phyloP scores from a whole-genome alignment of 1,284 basidiomycete species.

The Leccinum cinnamomeum region DNA sequence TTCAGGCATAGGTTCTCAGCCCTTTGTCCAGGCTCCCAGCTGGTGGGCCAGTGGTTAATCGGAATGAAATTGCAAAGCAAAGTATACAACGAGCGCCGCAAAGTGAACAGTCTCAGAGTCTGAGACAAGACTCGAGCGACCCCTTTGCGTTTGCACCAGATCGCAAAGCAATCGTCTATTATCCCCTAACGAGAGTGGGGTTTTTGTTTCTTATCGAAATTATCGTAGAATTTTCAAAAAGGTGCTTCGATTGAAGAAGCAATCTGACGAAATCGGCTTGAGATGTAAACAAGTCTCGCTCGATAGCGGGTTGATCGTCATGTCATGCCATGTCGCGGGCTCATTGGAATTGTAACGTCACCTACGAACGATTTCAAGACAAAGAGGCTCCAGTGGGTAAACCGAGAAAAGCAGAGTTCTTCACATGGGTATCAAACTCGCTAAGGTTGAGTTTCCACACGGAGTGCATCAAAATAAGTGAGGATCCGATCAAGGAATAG shows the following conservation, averaged over 20 bases:
- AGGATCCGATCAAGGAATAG: conserved; percentile 83
- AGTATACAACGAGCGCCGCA: conserved; percentile 58
- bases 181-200: conserved; percentile 53
- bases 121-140: conserved; percentile 91
- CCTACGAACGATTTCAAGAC: conserved; percentile 84
- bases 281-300: conserved; percentile 47
- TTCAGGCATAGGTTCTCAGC: not conserved
- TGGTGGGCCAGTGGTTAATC: too few relatives aligned
- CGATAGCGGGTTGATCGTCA: conserved; percentile 1
- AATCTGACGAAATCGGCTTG: conserved; percentile 74
- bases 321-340: conserved; percentile 35
- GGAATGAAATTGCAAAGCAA: conserved; percentile 35
- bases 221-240: conserved; percentile 50
- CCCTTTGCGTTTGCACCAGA: conserved; percentile 74
- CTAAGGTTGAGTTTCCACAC: conserved; percentile 59
- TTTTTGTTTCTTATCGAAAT: too few relatives aligned
- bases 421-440: conserved; percentile 91
- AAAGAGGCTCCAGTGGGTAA: conserved; percentile 50
- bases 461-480: conserved; percentile 88
- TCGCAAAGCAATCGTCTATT: too few relatives aligned
- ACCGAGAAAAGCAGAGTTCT: conserved; percentile 56
- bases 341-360: conserved; percentile 89
- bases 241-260: conserved; percentile 66
- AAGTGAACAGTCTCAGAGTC: conserved; percentile 62
- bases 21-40: too few relatives aligned